Evolutionary conservation across 225 moss, liverwort and hornwort species (phyloP).

Genomic region (Asterella californica): DNA sequence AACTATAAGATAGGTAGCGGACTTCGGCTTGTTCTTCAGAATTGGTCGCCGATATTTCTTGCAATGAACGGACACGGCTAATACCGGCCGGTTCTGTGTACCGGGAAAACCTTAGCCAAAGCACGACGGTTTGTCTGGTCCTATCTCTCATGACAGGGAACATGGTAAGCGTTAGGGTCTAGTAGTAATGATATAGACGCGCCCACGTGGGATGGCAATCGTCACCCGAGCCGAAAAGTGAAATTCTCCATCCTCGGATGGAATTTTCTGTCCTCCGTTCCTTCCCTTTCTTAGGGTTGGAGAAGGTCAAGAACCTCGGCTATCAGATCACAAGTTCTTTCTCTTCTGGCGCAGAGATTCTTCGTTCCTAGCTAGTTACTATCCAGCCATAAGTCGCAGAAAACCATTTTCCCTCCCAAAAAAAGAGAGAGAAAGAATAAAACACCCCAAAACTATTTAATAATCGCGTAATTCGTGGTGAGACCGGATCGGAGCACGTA

Average conservation of each 20-base stretch:
- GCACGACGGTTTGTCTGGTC: neutral
- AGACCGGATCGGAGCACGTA: too few species aligned
- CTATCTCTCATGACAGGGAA: neutral
- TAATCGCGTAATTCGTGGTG: too few species aligned
- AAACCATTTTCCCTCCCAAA: too few species aligned
- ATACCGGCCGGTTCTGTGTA: neutral
- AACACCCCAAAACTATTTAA: too few species aligned
- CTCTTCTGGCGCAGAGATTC: too few species aligned
- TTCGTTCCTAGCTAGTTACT: too few species aligned
- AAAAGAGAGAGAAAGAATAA: too few species aligned
- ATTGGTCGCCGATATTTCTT: neutral
- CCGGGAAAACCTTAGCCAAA: neutral
- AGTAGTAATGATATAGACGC: neutral
- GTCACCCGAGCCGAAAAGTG: neutral
- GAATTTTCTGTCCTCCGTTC: neutral
- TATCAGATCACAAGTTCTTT: too few species aligned
- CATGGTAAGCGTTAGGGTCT: neutral
- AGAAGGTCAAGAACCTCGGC: neutral
- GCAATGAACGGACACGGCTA: neutral
- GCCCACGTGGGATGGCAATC: neutral
- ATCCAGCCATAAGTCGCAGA: too few species aligned
- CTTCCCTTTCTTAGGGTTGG: neutral
- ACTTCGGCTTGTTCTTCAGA: neutral
- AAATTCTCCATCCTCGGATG: neutral
- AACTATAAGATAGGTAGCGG: neutral